Conservation (phyloP, 768 basidiomycete genomes). For the Antrodiella citrinella region DNA sequence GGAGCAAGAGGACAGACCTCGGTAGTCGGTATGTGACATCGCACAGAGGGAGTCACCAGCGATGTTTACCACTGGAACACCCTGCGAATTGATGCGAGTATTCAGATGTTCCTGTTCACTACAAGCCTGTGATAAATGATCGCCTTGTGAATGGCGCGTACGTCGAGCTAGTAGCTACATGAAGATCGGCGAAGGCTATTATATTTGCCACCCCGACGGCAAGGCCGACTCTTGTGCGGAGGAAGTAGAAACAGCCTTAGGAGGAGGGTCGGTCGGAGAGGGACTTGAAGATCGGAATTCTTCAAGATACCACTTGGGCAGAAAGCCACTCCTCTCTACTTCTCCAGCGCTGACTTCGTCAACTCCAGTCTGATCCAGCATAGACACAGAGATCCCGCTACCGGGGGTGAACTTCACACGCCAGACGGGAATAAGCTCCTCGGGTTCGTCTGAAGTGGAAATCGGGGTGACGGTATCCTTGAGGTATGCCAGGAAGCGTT, state of each 20-base stretch:
- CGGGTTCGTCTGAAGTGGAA: constrained; percentile 22
- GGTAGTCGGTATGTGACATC: too few species aligned
- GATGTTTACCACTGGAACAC: too few species aligned
- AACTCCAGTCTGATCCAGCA: constrained; percentile 40
- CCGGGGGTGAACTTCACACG: constrained; percentile 58
- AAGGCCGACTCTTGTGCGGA: background rate
- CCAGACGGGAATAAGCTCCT: constrained; percentile 44
- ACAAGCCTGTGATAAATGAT: too few species aligned
- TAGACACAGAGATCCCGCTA: constrained; percentile 42
- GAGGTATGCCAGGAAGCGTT: constrained; percentile 51
- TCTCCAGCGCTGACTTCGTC: constrained; percentile 58
- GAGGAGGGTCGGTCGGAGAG: background rate
- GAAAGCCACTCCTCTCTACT: constrained; percentile 71
- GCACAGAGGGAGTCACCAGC: too few species aligned
- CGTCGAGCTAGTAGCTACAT: background rate
- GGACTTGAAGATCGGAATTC: constrained; percentile 10
- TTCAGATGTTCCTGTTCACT: too few species aligned
- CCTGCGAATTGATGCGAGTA: too few species aligned
- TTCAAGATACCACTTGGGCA: constrained; percentile 65
- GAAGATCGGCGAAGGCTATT: background rate
- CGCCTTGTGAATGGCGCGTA: too few species aligned
- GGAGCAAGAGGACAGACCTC: too few species aligned
- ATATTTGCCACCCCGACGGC: background rate
- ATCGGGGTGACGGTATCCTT: constrained; percentile 11
- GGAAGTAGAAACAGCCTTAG: background rate